Evolutionary conservation across 345 rosid genomes (phyloP).

Genomic region (Populus deltoides): DNA sequence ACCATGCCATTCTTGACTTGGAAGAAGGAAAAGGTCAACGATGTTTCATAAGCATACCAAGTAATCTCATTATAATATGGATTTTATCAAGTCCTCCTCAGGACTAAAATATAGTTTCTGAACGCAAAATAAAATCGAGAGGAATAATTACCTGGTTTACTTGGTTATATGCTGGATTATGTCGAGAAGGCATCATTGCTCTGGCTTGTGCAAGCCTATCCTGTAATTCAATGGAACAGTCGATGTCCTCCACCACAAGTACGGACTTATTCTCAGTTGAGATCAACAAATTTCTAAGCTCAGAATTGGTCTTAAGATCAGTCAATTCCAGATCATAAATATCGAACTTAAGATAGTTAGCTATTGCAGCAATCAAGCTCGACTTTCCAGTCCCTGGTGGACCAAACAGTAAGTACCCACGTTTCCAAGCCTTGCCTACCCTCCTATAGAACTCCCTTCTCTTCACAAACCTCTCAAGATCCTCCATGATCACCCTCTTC

Average conservation of each 20-base stretch:
- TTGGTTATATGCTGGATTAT: conserved; percentile 25
- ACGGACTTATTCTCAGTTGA: conserved; percentile 9
- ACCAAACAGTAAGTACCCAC: conserved; percentile 15
- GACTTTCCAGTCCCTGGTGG: conserved; percentile 21
- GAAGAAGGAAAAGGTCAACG: too few relatives aligned
- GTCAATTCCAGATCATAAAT: conserved; percentile 22
- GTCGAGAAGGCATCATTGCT: conserved; percentile 31
- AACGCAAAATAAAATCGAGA: neutral
- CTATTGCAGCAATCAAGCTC: conserved; percentile 23
- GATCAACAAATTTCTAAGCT: conserved; percentile 17
- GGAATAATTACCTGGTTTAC: conserved; percentile 22
- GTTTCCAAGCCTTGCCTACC: conserved; percentile 22
- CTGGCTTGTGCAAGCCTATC: conserved; percentile 11
- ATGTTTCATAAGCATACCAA: too few relatives aligned
- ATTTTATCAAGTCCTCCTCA: too few relatives aligned
- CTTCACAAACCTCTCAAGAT: conserved; percentile 12
- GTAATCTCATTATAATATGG: too few relatives aligned
- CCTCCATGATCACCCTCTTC: conserved; percentile 12
- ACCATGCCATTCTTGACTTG: too few relatives aligned
- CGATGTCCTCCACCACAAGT: conserved; percentile 13
- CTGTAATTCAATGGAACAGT: conserved; percentile 11
- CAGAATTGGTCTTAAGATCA: conserved; percentile 21
- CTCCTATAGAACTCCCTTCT: conserved; percentile 19
- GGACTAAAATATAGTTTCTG: too few relatives aligned
- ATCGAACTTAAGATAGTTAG: conserved; percentile 20